These are phyloP conservation scores for Venturia oleaginea DNA, from an alignment of 2,329 filamentous ascomycete species.

Conservation along the genomic window DNA sequence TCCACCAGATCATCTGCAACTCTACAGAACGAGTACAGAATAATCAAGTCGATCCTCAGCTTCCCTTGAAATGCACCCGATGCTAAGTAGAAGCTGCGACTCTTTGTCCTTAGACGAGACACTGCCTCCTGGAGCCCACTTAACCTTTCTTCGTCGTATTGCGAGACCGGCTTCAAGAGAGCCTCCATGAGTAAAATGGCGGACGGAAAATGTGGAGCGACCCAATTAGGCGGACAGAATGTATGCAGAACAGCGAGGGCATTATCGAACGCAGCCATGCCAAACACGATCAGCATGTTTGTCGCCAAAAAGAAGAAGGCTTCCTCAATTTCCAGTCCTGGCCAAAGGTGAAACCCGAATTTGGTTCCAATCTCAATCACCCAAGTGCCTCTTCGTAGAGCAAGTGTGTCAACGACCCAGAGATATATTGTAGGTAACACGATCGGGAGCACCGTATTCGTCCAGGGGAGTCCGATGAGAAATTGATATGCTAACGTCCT, in stretches of 20 bases:
- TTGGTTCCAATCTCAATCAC: constrained; percentile 60
- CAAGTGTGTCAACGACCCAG: constrained; percentile 63
- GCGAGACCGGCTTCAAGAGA: constrained; percentile 37
- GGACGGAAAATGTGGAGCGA: constrained; percentile 40
- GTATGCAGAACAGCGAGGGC: constrained; percentile 55
- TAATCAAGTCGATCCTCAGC: constrained; percentile 57
- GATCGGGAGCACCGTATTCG: constrained; percentile 52
- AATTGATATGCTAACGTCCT: constrained; percentile 55
- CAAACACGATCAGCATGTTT: constrained; percentile 61
- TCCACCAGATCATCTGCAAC: constrained; percentile 67
- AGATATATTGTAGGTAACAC: constrained; percentile 57
- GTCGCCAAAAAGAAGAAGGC: constrained; percentile 64
- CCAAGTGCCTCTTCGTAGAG: constrained; percentile 61
- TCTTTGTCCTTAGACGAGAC: constrained; percentile 50
- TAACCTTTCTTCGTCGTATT: constrained; percentile 51
- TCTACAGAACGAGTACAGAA: constrained; percentile 66
- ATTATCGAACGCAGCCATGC: constrained; percentile 60
- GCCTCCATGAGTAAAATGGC: constrained; percentile 44
- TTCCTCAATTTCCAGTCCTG: constrained; percentile 62
- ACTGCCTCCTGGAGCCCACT: constrained; percentile 52
- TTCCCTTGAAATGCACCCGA: constrained; percentile 60
- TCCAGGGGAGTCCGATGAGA: constrained; percentile 49
- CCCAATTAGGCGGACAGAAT: constrained; percentile 50
- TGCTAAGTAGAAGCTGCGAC: constrained; percentile 64
- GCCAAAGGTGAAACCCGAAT: constrained; percentile 53